Conservation (phyloP, 257 asterid species). For the Rehmannia glutinosa region DNA sequence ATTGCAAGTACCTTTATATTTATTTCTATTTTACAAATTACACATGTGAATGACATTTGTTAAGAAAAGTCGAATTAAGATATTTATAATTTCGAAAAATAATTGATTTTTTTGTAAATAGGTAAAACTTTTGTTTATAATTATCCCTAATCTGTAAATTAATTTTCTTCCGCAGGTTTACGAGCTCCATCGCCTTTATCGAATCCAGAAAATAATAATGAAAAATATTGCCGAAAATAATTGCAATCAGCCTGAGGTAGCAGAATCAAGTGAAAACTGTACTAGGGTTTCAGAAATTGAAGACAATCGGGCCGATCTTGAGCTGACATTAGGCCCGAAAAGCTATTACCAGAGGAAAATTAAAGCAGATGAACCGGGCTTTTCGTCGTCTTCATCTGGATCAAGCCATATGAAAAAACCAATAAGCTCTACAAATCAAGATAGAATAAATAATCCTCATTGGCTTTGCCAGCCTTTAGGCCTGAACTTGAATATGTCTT, state of each 20-base stretch:
- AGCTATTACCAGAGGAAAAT: slow-evolving; percentile 29
- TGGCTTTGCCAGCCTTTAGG: slow-evolving; percentile 62
- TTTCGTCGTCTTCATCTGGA: slow-evolving; percentile 54
- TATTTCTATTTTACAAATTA: no score
- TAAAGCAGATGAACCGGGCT: slow-evolving; percentile 21
- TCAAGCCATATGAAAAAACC: slow-evolving; percentile 34
- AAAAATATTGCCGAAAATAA: slow-evolving; percentile 25
- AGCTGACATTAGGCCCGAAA: slow-evolving; percentile 60
- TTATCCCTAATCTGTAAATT: background rate
- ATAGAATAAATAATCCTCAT: slow-evolving; percentile 42
- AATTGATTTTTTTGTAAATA: no score
- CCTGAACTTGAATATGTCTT: slow-evolving; percentile 50
- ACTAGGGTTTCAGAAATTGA: slow-evolving; percentile 9
- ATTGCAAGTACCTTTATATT: no score
- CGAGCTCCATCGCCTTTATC: slow-evolving; percentile 67
- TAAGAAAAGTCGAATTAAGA: no score
- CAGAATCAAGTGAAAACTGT: slow-evolving; percentile 10
- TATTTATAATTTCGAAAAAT: no score
- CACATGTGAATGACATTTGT: no score
- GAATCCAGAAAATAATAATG: slow-evolving; percentile 48
- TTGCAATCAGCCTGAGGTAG: slow-evolving; percentile 11
- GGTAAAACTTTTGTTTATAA: no score
- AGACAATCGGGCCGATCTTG: slow-evolving; percentile 48
- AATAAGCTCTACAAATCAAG: slow-evolving; percentile 30
- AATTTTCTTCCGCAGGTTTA: slow-evolving; percentile 28